A percentile compares a stretch with the other conserved stretches of the same genome.
These are phyloP conservation scores for Solanum corneliomulleri DNA, from an alignment of 257 asterid species.

Conservation along the genomic window DNA sequence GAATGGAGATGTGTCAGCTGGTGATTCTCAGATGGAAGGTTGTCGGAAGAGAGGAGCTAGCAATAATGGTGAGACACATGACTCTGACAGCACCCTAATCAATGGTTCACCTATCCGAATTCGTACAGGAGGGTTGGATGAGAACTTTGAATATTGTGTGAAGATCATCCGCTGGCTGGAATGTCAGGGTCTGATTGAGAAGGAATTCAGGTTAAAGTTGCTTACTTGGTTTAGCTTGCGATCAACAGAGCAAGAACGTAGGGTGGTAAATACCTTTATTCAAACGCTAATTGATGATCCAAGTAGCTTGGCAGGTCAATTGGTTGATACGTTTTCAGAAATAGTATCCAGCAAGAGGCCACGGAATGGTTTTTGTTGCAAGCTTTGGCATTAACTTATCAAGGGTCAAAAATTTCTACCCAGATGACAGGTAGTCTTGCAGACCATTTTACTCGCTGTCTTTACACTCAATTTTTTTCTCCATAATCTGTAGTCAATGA, in stretches of 20 bases:
- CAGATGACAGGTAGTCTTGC: neutral
- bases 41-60: slow-evolving; percentile 44
- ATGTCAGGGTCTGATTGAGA: slow-evolving; percentile 65
- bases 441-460: neutral
- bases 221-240: slow-evolving; percentile 92
- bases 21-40: slow-evolving; percentile 40
- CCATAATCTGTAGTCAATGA: neutral
- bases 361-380: slow-evolving; percentile 34
- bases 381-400: slow-evolving; percentile 33
- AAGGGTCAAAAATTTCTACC: neutral
- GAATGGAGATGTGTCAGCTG: slow-evolving; percentile 44
- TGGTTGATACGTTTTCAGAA: slow-evolving; percentile 37
- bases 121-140: slow-evolving; percentile 49
- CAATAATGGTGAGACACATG: slow-evolving; percentile 49
- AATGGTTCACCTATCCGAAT: slow-evolving; percentile 59
- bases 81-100: slow-evolving; percentile 80
- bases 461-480: neutral
- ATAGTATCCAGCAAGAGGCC: slow-evolving; percentile 32
- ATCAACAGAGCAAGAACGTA: slow-evolving; percentile 80
- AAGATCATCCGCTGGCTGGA: slow-evolving; percentile 86
- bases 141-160: slow-evolving; percentile 75
- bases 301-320: slow-evolving; percentile 4
- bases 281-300: slow-evolving; percentile 26
- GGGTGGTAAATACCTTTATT: slow-evolving; percentile 83
- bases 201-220: slow-evolving; percentile 73